These are phyloP conservation scores for Ceratobasidium sp. DNA, from an alignment of 1,284 basidiomycete species.

Conservation along the genomic window DNA sequence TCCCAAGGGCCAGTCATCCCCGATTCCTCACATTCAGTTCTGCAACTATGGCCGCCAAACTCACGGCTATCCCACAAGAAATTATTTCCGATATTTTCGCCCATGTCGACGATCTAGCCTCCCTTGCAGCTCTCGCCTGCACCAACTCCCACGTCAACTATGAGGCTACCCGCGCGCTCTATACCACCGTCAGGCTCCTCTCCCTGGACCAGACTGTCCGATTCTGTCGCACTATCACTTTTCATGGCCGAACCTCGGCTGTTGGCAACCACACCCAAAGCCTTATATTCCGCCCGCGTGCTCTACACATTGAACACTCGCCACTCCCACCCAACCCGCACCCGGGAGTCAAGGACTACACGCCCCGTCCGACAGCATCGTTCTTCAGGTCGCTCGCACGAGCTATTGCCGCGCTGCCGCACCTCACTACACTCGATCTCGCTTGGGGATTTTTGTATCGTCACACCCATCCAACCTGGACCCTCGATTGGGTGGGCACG, in stretches of 20 bases:
- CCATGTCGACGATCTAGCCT: constrained; percentile 14
- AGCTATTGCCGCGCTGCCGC: constrained; percentile 33
- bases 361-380: constrained; percentile 37
- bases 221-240: constrained; percentile 30
- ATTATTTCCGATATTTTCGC: constrained; percentile 30
- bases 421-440: constrained; percentile 40
- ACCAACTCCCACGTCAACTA: constrained; percentile 19
- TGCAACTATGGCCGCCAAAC: constrained; percentile 15
- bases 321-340: constrained; percentile 23
- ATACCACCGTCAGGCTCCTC: constrained; percentile 31
- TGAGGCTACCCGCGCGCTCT: constrained; percentile 37
- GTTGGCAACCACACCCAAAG: constrained; percentile 23
- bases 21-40: neutral
- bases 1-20: neutral
- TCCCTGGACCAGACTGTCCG: constrained; percentile 32
- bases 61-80: constrained; percentile 20
- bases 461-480: constrained; percentile 42
- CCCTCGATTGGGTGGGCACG: constrained; percentile 27
- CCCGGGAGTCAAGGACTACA: constrained; percentile 10
- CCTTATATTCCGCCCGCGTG: constrained; percentile 32
- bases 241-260: constrained; percentile 1
- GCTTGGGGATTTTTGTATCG: constrained; percentile 42
- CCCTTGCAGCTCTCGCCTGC: constrained; percentile 27
- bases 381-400: constrained; percentile 32
- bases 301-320: constrained; percentile 25